phyloP scores from a whole-genome alignment of 148 eudicot species.

The Vaccinium myrtillus region DNA sequence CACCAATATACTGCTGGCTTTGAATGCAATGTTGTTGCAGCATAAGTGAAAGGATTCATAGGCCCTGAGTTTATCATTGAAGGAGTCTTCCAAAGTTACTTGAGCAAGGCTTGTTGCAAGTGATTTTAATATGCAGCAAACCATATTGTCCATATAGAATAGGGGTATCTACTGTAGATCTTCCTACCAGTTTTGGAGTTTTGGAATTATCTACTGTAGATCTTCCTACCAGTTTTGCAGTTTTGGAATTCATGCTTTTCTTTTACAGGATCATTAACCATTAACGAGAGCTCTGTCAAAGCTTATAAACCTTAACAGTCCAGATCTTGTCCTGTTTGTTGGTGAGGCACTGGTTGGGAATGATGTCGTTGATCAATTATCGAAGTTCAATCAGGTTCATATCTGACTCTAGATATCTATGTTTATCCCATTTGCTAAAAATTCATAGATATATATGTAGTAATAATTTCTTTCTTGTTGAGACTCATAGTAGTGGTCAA shows the following conservation, averaged over 20 bases:
- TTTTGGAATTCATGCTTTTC: not conserved
- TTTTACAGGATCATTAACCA: conserved; percentile 86
- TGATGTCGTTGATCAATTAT: conserved; percentile 91
- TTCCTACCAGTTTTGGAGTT: not conserved
- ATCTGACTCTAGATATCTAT: too few species aligned
- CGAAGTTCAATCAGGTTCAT: conserved; percentile 83
- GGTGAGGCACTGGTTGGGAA: conserved; percentile 97
- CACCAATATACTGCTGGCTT: conserved; percentile 48
- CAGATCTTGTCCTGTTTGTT: conserved; percentile 88
- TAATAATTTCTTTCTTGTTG: too few species aligned
- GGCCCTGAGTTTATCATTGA: not conserved
- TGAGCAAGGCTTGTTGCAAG: not conserved
- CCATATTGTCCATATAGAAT: not conserved
- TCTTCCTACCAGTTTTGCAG: not conserved
- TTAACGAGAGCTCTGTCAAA: conserved; percentile 93
- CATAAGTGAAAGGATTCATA: conserved; percentile 37
- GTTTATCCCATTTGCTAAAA: too few species aligned
- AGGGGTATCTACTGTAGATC: too few species aligned
- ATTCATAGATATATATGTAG: too few species aligned
- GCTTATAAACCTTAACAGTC: conserved; percentile 76
- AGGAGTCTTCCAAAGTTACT: not conserved
- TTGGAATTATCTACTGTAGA: too few species aligned
- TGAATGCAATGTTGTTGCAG: conserved; percentile 72
- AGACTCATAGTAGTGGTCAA: not conserved
- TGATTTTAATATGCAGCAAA: not conserved